A percentile compares a stretch with the other conserved stretches of the same genome.
Evolutionary conservation across 2,329 filamentous ascomycete genomes (phyloP).

Genomic region (Phialophora tarda): DNA sequence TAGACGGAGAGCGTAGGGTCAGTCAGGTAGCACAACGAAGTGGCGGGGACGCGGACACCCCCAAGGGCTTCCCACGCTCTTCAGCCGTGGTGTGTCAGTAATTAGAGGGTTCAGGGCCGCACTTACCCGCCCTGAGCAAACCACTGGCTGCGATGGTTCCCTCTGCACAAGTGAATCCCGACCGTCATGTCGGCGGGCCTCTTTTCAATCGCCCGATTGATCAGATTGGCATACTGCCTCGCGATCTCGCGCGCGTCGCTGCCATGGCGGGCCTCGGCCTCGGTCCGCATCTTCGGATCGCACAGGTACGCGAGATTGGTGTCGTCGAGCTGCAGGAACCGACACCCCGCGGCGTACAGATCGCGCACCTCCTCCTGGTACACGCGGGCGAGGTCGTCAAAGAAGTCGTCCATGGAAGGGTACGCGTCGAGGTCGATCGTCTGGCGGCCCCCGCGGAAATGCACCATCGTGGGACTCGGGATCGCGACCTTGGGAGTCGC

Average conservation of each 20-base stretch:
- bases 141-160: conserved; percentile 64
- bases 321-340: conserved; percentile 65
- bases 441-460: conserved; percentile 62
- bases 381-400: conserved; percentile 60
- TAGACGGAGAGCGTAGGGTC: background rate
- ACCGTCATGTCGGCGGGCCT: conserved; percentile 61
- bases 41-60: too few relatives aligned
- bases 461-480: conserved; percentile 64
- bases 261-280: conserved; percentile 59
- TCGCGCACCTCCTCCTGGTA: conserved; percentile 62
- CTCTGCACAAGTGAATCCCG: conserved; percentile 63
- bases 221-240: conserved; percentile 60
- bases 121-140: conserved; percentile 57
- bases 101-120: too few relatives aligned
- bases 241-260: conserved; percentile 55
- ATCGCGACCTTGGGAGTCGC: conserved; percentile 59
- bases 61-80: too few relatives aligned
- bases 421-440: conserved; percentile 60
- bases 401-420: conserved; percentile 61
- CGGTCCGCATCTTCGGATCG: conserved; percentile 61
- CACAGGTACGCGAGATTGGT: conserved; percentile 66
- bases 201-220: conserved; percentile 61
- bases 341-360: conserved; percentile 61
- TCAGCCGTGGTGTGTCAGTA: too few relatives aligned
- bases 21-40: background rate